Evolutionary conservation across 306 rosid species (phyloP).

Genomic region (Casuarina cunninghamiana): DNA sequence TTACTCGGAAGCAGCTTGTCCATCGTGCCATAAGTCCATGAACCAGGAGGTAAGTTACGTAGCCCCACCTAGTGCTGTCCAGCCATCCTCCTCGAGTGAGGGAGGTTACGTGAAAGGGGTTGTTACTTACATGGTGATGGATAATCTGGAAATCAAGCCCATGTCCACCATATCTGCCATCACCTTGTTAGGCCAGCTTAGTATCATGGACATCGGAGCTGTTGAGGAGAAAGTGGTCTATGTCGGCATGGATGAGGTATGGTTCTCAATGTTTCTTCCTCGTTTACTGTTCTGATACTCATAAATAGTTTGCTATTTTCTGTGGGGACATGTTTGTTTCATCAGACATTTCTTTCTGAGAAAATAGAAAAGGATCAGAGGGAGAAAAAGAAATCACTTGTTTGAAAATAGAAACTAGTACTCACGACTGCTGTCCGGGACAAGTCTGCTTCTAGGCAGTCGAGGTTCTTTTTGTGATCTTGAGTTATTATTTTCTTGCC

Average conservation of each 20-base stretch:
- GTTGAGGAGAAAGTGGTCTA: constrained; percentile 30
- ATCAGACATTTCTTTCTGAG: too few relatives aligned
- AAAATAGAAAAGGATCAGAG: too few relatives aligned
- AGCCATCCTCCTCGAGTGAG: neutral
- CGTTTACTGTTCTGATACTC: neutral
- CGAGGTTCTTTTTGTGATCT: too few relatives aligned
- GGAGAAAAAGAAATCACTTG: too few relatives aligned
- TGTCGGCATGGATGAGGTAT: constrained; percentile 29
- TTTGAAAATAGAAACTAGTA: too few relatives aligned
- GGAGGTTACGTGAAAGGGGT: constrained; percentile 30
- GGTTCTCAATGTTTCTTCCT: neutral
- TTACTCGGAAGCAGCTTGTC: neutral
- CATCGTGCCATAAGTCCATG: neutral
- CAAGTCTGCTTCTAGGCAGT: too few relatives aligned
- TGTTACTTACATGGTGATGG: constrained; percentile 40
- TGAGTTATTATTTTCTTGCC: too few relatives aligned
- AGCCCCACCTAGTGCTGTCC: neutral
- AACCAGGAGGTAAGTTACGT: neutral
- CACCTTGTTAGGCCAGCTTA: constrained; percentile 12
- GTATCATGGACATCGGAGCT: constrained; percentile 14
- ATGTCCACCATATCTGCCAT: constrained; percentile 18
- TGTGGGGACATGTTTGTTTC: too few relatives aligned
- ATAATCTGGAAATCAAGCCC: constrained; percentile 37
- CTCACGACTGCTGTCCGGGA: too few relatives aligned
- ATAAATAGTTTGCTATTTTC: neutral